Conservation (phyloP, 345 rosid genomes). For the Dipteronia sinensis region DNA sequence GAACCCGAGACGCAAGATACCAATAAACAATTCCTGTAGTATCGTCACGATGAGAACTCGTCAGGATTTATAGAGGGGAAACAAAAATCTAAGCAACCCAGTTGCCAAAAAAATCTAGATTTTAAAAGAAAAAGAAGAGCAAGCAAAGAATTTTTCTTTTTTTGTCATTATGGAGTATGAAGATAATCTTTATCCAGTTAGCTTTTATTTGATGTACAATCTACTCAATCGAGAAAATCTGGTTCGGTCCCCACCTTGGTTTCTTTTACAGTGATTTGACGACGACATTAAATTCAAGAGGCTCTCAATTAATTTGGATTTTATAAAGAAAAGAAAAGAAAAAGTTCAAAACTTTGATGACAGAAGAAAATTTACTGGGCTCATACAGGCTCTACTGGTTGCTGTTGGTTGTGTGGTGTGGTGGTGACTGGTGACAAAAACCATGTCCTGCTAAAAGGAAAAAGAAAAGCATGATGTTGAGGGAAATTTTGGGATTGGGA, state of each 20-base stretch:
- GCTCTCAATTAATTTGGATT: neutral
- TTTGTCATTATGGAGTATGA: constrained; percentile 27
- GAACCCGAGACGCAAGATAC: constrained; percentile 26
- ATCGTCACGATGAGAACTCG: constrained; percentile 16
- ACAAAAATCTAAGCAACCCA: constrained; percentile 27
- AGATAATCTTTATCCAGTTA: constrained; percentile 32
- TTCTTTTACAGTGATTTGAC: constrained; percentile 1
- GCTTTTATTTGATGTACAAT: constrained; percentile 7
- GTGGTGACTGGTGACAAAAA: neutral
- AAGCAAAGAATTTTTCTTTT: neutral
- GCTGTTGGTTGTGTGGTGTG: too few species aligned
- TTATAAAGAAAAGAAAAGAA: neutral
- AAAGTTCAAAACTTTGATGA: neutral
- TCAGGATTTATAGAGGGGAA: constrained; percentile 27
- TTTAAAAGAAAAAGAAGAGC: neutral
- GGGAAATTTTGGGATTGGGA: neutral
- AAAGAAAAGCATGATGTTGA: neutral
- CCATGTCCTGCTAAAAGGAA: neutral
- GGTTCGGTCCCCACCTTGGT: constrained; percentile 9
- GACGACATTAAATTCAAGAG: neutral
- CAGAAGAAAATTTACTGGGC: neutral
- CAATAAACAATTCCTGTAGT: neutral
- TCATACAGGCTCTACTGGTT: neutral
- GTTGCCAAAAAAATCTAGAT: constrained; percentile 22
- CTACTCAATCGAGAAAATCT: constrained; percentile 16